Percentiles rank a stretch among this genome's conserved stretches.
phyloP scores from a whole-genome alignment of 2,329 filamentous ascomycete genomes.

The Piedraia hortae region DNA sequence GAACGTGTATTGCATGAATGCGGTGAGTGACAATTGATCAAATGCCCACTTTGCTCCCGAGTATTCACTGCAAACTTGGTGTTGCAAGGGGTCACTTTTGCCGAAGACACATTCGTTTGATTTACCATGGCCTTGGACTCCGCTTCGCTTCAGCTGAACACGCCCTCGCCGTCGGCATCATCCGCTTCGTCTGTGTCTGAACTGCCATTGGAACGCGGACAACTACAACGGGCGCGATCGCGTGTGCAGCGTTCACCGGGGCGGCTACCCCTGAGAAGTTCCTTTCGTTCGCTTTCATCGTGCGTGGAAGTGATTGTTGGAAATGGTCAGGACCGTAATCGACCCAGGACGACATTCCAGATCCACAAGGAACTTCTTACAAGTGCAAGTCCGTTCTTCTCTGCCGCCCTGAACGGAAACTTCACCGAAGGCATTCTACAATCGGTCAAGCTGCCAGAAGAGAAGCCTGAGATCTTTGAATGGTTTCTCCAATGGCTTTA shows the following conservation, averaged over 20 bases:
- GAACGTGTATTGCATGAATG: no score
- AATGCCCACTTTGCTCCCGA: no score
- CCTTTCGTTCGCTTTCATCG: slow-evolving; percentile 15
- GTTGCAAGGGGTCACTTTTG: no score
- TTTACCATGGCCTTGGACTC: no score
- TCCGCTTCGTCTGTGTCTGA: no score
- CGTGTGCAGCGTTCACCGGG: slow-evolving; percentile 5
- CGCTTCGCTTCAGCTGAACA: no score
- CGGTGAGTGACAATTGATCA: no score
- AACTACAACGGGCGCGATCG: slow-evolving; percentile 2
- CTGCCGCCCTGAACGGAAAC: slow-evolving; percentile 20
- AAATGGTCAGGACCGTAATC: slow-evolving; percentile 6
- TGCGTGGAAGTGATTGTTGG: slow-evolving; percentile 17
- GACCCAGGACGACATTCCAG: slow-evolving; percentile 15
- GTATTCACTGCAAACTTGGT: no score
- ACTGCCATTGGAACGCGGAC: slow-evolving; percentile 1
- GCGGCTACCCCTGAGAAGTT: slow-evolving; percentile 13
- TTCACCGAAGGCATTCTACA: slow-evolving; percentile 20
- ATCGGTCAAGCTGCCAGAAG: slow-evolving; percentile 17
- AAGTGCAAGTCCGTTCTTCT: slow-evolving; percentile 22
- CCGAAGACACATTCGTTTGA: no score
- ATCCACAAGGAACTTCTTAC: slow-evolving; percentile 23
- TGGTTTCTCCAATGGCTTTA: slow-evolving; percentile 26
- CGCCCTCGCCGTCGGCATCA: no score
- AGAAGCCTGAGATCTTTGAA: slow-evolving; percentile 20